Percentiles rank a stretch among this genome's conserved stretches.
phyloP scores from a whole-genome alignment of 1,284 basidiomycete species.

The Cutaneotrichosporon sp. region DNA sequence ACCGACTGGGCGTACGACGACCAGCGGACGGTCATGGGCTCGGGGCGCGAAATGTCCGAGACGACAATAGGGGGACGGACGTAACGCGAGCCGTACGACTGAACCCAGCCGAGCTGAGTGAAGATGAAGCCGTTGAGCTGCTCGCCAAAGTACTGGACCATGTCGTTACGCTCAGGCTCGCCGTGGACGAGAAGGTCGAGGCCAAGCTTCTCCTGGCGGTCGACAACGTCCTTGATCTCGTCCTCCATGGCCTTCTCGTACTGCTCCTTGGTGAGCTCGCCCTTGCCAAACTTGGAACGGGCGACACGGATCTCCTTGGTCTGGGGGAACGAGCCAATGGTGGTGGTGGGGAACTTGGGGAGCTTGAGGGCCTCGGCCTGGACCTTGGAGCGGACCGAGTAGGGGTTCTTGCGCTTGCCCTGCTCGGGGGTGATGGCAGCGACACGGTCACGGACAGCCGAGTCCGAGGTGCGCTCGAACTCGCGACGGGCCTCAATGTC shows the following conservation, averaged over 20 bases:
- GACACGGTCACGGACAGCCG: slow-evolving; percentile 91
- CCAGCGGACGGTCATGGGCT: slow-evolving; percentile 96
- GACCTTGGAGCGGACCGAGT: slow-evolving; percentile 78
- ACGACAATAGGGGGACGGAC: slow-evolving; percentile 99
- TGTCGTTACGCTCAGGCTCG: slow-evolving; percentile 98
- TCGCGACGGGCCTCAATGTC: slow-evolving; percentile 94
- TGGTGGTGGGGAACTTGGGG: slow-evolving; percentile 97
- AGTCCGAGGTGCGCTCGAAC: slow-evolving; percentile 93
- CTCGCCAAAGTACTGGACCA: slow-evolving; percentile 99
- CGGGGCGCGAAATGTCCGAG: slow-evolving; percentile 91
- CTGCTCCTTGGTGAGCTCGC: slow-evolving; percentile 76
- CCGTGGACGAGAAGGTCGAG: slow-evolving; percentile 98
- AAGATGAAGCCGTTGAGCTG: slow-evolving; percentile 85
- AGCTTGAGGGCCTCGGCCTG: slow-evolving; percentile 86
- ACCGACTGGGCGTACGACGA: slow-evolving; percentile 94
- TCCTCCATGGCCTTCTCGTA: slow-evolving; percentile 99
- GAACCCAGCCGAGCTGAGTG: slow-evolving; percentile 94
- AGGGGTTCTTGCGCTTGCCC: slow-evolving; percentile 86
- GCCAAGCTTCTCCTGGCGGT: slow-evolving; percentile 93
- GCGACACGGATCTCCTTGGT: slow-evolving; percentile 98
- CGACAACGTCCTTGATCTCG: slow-evolving; percentile 90
- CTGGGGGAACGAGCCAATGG: slow-evolving; percentile 99
- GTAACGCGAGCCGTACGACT: slow-evolving; percentile 82
- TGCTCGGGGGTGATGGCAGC: slow-evolving; percentile 81
- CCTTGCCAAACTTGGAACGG: slow-evolving; percentile 91